These are phyloP conservation scores for Cadophora sp. DNA, from an alignment of 2,329 filamentous ascomycete genomes.

Conservation along the genomic window DNA sequence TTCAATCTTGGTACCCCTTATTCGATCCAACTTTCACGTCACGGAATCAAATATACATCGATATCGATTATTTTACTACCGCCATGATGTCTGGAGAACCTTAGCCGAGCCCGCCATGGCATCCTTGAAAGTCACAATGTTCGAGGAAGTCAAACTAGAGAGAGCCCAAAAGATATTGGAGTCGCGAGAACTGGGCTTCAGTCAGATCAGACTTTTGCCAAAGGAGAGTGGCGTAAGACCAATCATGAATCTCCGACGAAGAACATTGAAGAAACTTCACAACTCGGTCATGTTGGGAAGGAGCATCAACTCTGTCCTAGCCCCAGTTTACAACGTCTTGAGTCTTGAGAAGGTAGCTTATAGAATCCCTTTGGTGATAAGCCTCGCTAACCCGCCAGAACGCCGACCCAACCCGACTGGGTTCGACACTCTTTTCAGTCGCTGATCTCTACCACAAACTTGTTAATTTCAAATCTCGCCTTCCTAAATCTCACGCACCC, in stretches of 20 bases:
- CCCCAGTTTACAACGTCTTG: slow-evolving; percentile 77
- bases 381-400: slow-evolving; percentile 44
- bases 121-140: slow-evolving; percentile 72
- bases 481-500: slow-evolving; percentile 49
- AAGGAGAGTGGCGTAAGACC: slow-evolving; percentile 79
- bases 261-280: slow-evolving; percentile 60
- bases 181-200: slow-evolving; percentile 73
- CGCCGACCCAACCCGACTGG: slow-evolving; percentile 66
- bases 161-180: slow-evolving; percentile 64
- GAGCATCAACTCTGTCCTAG: slow-evolving; percentile 74
- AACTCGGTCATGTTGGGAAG: slow-evolving; percentile 55
- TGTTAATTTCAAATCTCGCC: slow-evolving; percentile 66
- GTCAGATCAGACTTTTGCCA: slow-evolving; percentile 80
- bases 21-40: slow-evolving; percentile 89
- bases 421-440: slow-evolving; percentile 81
- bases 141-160: slow-evolving; percentile 73
- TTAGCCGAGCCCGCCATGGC: slow-evolving; percentile 76
- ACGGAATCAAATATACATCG: slow-evolving; percentile 86
- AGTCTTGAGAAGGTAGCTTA: slow-evolving; percentile 74
- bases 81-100: slow-evolving; percentile 88
- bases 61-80: slow-evolving; percentile 89
- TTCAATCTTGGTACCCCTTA: slow-evolving; percentile 85
- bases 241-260: slow-evolving; percentile 84
- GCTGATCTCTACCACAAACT: slow-evolving; percentile 79
- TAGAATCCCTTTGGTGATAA: background rate